Evolutionary conservation across 805 yeast species (phyloP).

Genomic region (Teunomyces stri): DNA sequence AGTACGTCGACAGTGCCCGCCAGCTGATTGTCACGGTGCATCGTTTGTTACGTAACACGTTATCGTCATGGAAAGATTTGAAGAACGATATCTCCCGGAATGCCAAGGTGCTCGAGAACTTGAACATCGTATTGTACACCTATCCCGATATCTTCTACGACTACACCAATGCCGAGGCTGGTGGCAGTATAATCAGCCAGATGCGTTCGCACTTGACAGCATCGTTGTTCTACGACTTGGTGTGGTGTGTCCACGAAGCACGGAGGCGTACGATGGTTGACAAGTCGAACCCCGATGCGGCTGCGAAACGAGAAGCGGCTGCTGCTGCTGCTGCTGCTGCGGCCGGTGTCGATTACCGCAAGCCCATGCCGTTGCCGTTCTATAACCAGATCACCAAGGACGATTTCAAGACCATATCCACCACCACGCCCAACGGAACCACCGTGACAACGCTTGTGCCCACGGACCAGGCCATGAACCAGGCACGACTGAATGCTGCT

Average conservation of each 20-base stretch:
- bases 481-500: slow-evolving; percentile 58
- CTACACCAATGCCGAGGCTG: slow-evolving; percentile 15
- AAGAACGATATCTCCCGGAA: slow-evolving; percentile 89
- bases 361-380: slow-evolving; percentile 76
- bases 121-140: slow-evolving; percentile 81
- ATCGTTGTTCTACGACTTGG: slow-evolving; percentile 84
- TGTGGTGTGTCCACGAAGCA: slow-evolving; percentile 94
- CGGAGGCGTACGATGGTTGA: slow-evolving; percentile 57
- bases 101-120: slow-evolving; percentile 84
- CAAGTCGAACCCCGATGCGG: slow-evolving; percentile 15
- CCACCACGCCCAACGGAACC: slow-evolving; percentile 90
- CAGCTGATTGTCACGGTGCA: slow-evolving; percentile 94
- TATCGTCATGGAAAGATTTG: slow-evolving; percentile 88
- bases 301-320: slow-evolving; percentile 2
- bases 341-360: slow-evolving; percentile 17
- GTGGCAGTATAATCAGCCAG: slow-evolving; percentile 61
- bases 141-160: slow-evolving; percentile 85
- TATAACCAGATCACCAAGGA: slow-evolving; percentile 88
- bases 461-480: slow-evolving; percentile 69
- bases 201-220: slow-evolving; percentile 94
- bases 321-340: slow-evolving; percentile 9
- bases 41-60: slow-evolving; percentile 78
- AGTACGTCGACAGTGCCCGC: slow-evolving; percentile 81
- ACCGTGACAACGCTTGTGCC: slow-evolving; percentile 88
- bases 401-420: slow-evolving; percentile 79